Base-by-base conservation (phyloP, 2,329 filamentous ascomycete genomes). In the Periconia macrospinosa region DNA sequence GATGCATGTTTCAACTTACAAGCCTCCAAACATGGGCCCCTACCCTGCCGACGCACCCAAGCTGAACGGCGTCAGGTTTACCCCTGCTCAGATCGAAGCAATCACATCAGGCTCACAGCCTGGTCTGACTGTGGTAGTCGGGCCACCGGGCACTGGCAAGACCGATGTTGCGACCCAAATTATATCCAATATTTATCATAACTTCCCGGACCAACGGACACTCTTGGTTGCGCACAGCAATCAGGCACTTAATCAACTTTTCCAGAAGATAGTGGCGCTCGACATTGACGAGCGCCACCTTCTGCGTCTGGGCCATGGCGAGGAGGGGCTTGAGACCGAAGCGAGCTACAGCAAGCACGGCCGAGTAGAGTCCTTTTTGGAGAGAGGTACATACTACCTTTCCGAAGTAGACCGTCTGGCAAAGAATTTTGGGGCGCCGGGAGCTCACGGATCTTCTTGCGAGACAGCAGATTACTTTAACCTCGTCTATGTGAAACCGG, bases 161-260 rank as follows among this genome's bases (percentile, higher is more conserved):
- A 99, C 94, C n/a, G 94, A 99, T 75, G 94, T 99, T 49, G 92
- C 92, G 45, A 97, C 93, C 5, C 94, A 99, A 74, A 95, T 97
- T 71, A 99, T 99, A 76, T 97, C 91, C 78, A 97, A 97, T 73
- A 89, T 99, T 63, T 99, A 99, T 70, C 93, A 97, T 79, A 96
- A 97, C 75, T 99, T 97, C 71, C 92, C 94, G 8, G 82, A 88
- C 59, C 92, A 99, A 73, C 89, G 91, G 63, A 99, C 94, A 0
- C 79, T 99, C 17, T 84, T 99, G 41, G 86, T 99, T 59, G 94
- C 94, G 5, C 94, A 99, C 73, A 97, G 93, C 75, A 99, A 99
- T 69, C 95, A 99, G 73, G 95, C 94, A 2, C 80, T 99, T 10
- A 99, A 99, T 68, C 94, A 99, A 71, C 81, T 99, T 1, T 99